Percentiles rank a stretch among this genome's conserved stretches.
Conservation (phyloP, 2,329 filamentous ascomycete species). For the Colletotrichum viniferum region DNA sequence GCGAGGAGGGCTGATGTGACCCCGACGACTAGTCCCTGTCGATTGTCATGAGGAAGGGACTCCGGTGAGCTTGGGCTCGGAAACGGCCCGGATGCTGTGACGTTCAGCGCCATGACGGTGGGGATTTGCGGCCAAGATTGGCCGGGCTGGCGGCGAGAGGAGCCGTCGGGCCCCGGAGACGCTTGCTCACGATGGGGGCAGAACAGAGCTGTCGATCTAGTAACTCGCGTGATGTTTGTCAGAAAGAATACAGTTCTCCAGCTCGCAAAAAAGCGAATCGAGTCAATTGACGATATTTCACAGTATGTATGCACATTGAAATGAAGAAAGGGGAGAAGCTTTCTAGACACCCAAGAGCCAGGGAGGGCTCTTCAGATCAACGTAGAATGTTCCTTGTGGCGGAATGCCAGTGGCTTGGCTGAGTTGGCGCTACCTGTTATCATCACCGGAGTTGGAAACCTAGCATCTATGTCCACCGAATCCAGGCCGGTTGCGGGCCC, state of each 20-base stretch:
- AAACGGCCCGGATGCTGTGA: fast-evolving
- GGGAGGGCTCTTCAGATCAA: no score
- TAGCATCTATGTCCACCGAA: neutral
- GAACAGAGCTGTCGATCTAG: no score
- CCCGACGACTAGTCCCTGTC: neutral
- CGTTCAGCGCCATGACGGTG: neutral
- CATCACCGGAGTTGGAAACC: neutral
- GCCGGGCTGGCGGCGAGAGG: neutral
- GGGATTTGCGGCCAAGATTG: neutral
- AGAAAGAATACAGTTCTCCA: no score
- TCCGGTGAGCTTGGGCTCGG: neutral
- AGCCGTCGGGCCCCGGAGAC: no score
- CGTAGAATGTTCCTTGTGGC: neutral
- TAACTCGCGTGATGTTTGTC: no score
- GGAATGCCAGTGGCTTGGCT: neutral
- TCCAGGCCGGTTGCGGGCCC: neutral
- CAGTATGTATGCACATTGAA: neutral
- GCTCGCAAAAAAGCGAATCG: no score
- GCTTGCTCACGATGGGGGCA: no score
- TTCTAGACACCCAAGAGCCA: no score
- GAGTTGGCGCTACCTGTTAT: neutral
- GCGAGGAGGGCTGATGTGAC: neutral
- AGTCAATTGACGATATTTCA: no score
- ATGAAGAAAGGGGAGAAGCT: neutral
- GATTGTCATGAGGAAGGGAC: neutral